Evolutionary conservation across 2,329 filamentous ascomycete species (phyloP), one percentile per base, ranked within the genome.

Genomic region (Rhytidhysteron rufulum): DNA sequence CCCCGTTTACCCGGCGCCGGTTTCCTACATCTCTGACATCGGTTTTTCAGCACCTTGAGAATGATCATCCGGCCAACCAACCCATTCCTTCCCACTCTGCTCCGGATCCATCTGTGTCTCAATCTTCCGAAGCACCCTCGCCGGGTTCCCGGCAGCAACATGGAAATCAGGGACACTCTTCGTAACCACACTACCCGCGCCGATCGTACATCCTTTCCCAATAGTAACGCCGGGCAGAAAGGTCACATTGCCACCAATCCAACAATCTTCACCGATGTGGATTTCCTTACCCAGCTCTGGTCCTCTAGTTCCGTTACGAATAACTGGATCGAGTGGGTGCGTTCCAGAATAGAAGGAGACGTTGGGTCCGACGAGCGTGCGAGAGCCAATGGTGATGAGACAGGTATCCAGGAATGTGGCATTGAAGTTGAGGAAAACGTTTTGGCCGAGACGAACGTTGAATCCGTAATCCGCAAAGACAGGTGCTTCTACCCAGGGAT

Each of bases 161-260:
- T 74, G 74, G 47, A 79, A 82, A 6, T 77, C 73, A 4, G 79
- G 74, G n/a, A 87, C 77, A 61, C 84, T 73, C 67, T 84, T 93
- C 2, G 86, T 93, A 18, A 95, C 88, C 4, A 94, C 86, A 58
- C 83, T 88, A 1, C 85, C 87, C 2, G 89, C 88, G 1, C 87
- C 89, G 44, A 95, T 75, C 0, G 83, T 86, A 4, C 71, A 74
- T 0, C 88, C 88, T 40, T 76, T 73, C 0, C 89, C 88, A 48
- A 95, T 84, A 1, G 77, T 90, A 18, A 95, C 81, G 0, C 88
- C 88, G 0, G 86, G 81, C 31, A 90, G 68, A 15, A 95, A 78
- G 2, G 66, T 62, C 2, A 65, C 70, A 45, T 70, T 67, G 0
- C 71, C 72, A 0, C 72, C 71, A 43, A 77, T 70, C 72, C 72